Percentiles rank a stretch among this genome's conserved stretches.
Evolutionary conservation across 306 rosid species (phyloP).

Genomic region (Vigna unguiculata): DNA sequence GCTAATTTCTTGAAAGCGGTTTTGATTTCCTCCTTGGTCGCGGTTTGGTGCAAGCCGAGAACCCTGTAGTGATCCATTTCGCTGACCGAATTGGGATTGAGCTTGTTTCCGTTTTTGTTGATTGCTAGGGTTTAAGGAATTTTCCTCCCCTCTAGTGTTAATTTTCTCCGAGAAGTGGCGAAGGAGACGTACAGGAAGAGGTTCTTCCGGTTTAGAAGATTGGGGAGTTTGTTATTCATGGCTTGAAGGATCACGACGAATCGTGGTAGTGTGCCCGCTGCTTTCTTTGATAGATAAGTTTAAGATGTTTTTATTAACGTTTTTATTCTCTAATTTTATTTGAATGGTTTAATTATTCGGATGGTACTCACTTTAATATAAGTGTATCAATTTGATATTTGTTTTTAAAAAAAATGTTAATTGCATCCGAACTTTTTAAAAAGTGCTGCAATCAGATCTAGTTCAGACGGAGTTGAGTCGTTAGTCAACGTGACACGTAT

Average conservation of each 20-base stretch:
- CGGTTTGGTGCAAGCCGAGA: conserved; percentile 69
- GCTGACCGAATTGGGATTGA: background rate
- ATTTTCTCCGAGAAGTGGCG: background rate
- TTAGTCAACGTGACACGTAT: too few relatives aligned
- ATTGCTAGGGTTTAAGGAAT: background rate
- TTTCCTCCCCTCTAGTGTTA: background rate
- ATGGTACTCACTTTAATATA: too few relatives aligned
- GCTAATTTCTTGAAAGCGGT: conserved; percentile 84
- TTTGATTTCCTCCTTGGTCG: conserved; percentile 80
- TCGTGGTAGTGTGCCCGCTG: conserved; percentile 38
- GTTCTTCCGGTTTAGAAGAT: background rate
- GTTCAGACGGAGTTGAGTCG: too few relatives aligned
- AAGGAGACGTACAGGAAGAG: too few relatives aligned
- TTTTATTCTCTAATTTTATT: too few relatives aligned
- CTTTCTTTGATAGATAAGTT: background rate
- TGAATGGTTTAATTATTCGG: too few relatives aligned
- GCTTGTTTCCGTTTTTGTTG: background rate
- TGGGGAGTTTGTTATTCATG: conserved; percentile 24
- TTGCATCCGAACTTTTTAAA: too few relatives aligned
- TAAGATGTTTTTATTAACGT: too few relatives aligned
- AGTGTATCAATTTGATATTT: too few relatives aligned
- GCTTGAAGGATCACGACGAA: conserved; percentile 14
- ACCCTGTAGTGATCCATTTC: conserved; percentile 81
- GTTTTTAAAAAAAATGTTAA: too few relatives aligned
- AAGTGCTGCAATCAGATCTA: too few relatives aligned